Base-by-base conservation (phyloP, 2,329 filamentous ascomycete genomes). In the Scedosporium dehoogii region DNA sequence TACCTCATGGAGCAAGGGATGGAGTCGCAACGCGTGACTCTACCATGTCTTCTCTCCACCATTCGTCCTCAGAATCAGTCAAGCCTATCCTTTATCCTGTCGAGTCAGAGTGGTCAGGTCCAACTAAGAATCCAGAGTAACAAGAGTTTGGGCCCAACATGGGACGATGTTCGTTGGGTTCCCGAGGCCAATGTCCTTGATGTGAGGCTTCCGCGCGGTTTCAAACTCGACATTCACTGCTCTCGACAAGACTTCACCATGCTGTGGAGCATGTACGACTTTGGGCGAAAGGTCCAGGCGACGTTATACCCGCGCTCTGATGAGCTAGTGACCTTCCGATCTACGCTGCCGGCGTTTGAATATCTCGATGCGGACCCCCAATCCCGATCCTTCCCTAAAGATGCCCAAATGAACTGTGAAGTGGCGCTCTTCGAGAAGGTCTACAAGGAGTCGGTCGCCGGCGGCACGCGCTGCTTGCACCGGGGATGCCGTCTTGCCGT, bases 91-190 rank as follows among this genome's bases (percentile, higher is more conserved):
- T 86, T 92, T 59, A 79, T 90, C 4, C 81, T 96, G 62, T 86
- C 89, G 14, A 96, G 89, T 72, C 91, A 96, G 73, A 89, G 86
- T 67, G 87, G 89, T 14, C 80, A 88, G 21, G 81, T 96, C 63
- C 91, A 92, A 67, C 76, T 96, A 42, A 78, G 83, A 57, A 85
- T 97, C 14, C 88, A 90, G 68, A 79, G 82, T 27, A 86, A 86
- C 69, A 86, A 86, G 67, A 85, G 83, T 66, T 76, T 79, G 6
- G 89, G 89, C 0, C 84, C 89, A 1, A 87, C 84, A 0, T 96
- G 92, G 92, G 85, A 90, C 6, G 89, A 94, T 70, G 83, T 96
- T 4, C 82, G 85, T 51, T 96, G 92, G 92, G 87, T 87, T 63
- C 81, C 86, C 18, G 86, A 88, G 58, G 79, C 81, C 6, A 82